Conservation (phyloP, 345 rosid genomes). For the Eucalyptus cloeziana region DNA sequence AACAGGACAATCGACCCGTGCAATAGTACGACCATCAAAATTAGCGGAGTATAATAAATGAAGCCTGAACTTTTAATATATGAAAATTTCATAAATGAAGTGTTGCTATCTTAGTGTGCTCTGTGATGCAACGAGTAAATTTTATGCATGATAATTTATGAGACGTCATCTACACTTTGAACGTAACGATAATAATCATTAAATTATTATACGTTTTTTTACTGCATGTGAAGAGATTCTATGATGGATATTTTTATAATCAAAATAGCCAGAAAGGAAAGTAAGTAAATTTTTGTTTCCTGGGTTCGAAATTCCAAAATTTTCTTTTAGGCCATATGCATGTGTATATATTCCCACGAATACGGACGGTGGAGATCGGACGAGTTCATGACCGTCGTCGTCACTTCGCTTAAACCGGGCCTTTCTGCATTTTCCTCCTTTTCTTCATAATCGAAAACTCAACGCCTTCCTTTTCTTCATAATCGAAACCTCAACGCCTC, state of each 20-base stretch:
- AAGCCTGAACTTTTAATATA: not conserved
- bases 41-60: not conserved
- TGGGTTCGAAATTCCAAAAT: not conserved
- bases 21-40: not conserved
- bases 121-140: not conserved
- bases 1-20: not conserved
- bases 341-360: not conserved
- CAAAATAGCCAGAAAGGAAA: not conserved
- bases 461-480: not conserved
- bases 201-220: not conserved
- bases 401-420: not conserved
- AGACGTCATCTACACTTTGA: not conserved
- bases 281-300: not conserved
- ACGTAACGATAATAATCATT: too few species aligned
- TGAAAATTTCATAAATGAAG: not conserved
- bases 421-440: not conserved
- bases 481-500: not conserved
- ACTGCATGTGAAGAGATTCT: not conserved
- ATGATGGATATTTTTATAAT: not conserved
- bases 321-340: not conserved
- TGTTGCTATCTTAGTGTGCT: not conserved
- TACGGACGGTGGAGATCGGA: not conserved
- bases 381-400: not conserved
- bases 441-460: not conserved
- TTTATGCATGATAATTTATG: not conserved